A percentile compares a stretch with the other conserved stretches of the same genome.
Evolutionary conservation across 192 early-diverging fungal species (phyloP).

Genomic region (Backusella luteola): DNA sequence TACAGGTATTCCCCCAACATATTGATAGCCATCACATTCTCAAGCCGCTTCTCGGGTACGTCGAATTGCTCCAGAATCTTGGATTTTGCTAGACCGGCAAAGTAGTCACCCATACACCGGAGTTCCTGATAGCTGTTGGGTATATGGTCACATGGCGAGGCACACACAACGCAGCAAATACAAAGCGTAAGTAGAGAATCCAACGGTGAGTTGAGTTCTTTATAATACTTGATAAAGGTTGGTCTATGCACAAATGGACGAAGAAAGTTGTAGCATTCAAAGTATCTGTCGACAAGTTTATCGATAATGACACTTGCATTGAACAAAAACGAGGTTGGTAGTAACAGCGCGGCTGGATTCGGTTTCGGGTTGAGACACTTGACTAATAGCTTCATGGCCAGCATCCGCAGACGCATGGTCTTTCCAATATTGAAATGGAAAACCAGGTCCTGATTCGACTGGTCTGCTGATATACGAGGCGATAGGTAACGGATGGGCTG

Average conservation of each 20-base stretch:
- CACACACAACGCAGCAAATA: background rate
- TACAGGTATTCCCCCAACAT: background rate
- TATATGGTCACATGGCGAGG: background rate
- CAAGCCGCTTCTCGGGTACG: background rate
- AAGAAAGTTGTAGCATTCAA: background rate
- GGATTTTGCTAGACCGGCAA: background rate
- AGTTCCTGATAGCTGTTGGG: background rate
- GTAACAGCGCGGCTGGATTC: background rate
- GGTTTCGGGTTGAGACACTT: background rate
- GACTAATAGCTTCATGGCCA: background rate
- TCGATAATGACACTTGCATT: background rate
- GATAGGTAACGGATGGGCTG: background rate
- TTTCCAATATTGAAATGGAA: background rate
- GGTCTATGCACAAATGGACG: background rate
- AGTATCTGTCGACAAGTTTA: background rate
- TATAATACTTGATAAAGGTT: background rate
- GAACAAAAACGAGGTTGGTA: conserved; percentile 2
- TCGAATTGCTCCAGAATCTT: background rate
- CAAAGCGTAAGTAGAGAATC: background rate
- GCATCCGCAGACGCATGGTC: background rate
- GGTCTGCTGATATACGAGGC: background rate
- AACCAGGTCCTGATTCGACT: background rate
- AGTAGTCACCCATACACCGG: background rate
- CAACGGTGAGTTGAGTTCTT: background rate
- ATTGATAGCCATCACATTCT: background rate